phyloP scores from a whole-genome alignment of 371 early-diverging fungal species.

The Phascolomyces articulosus region DNA sequence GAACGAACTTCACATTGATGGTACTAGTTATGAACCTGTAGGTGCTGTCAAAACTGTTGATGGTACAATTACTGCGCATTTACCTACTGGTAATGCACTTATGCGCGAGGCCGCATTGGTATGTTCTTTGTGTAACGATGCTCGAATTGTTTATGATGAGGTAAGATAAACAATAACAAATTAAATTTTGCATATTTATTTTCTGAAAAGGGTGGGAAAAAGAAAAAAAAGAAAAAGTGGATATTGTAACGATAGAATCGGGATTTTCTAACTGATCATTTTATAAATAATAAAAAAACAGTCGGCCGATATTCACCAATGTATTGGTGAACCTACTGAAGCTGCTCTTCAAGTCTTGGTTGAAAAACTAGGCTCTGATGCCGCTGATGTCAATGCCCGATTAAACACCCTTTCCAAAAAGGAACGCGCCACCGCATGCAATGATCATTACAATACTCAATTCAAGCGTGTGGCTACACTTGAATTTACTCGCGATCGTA shows the following conservation, averaged over 20 bases:
- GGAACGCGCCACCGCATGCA: conserved; percentile 66
- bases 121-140: conserved; percentile 93
- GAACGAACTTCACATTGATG: conserved; percentile 76
- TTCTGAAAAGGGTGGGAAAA: too few relatives aligned
- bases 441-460: conserved; percentile 57
- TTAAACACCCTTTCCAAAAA: conserved; percentile 49
- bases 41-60: conserved; percentile 64
- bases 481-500: conserved; percentile 96
- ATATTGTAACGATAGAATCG: too few relatives aligned
- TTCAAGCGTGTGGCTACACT: conserved; percentile 71
- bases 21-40: conserved; percentile 84
- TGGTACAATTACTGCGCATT: conserved; percentile 48
- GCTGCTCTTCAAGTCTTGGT: conserved; percentile 94
- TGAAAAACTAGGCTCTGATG: conserved; percentile 89
- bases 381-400: conserved; percentile 62
- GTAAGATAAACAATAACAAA: conserved; percentile 17
- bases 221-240: too few relatives aligned
- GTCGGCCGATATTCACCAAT: conserved; percentile 57
- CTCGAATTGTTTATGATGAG: conserved; percentile 80
- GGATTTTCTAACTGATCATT: too few relatives aligned
- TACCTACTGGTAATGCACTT: conserved; percentile 54
- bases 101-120: conserved; percentile 80
- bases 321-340: conserved; percentile 98
- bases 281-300: conserved; percentile 8
- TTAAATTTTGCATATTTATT: neutral